phyloP scores from a whole-genome alignment of 2,329 filamentous ascomycete species.

The Fusarium clavum region DNA sequence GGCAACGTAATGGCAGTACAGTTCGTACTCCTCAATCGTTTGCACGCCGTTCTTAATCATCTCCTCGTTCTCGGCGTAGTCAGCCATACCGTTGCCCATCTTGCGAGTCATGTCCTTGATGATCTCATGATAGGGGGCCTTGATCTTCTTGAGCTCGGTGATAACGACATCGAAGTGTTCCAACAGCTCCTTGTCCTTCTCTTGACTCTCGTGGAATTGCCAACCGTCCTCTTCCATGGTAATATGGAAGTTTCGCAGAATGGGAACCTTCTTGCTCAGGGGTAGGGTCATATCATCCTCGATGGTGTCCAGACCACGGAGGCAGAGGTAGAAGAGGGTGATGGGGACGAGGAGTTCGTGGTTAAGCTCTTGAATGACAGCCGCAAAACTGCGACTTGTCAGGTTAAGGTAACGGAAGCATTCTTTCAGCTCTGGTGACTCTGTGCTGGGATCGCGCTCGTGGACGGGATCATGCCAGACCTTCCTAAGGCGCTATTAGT shows the following conservation, averaged over 20 bases:
- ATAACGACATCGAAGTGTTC: constrained; percentile 93
- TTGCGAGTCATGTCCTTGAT: constrained; percentile 92
- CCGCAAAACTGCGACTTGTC: constrained; percentile 92
- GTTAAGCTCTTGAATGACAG: constrained; percentile 95
- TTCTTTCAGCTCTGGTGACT: constrained; percentile 77
- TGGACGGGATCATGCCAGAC: constrained; percentile 97
- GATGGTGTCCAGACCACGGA: constrained; percentile 96
- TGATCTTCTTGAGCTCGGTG: constrained; percentile 87
- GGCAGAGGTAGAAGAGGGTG: constrained; percentile 89
- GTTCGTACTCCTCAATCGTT: constrained; percentile 88
- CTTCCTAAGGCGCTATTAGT: constrained; percentile 71
- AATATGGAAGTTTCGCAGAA: constrained; percentile 84
- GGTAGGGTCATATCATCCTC: constrained; percentile 98
- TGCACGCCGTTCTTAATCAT: constrained; percentile 83
- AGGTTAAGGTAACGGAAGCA: constrained; percentile 88
- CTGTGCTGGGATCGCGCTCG: constrained; percentile 79
- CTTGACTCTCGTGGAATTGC: constrained; percentile 88
- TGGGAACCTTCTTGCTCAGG: constrained; percentile 82
- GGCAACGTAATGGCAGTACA: constrained; percentile 99
- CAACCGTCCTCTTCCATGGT: constrained; percentile 86
- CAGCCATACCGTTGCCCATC: constrained; percentile 99
- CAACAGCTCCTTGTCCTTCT: constrained; percentile 93
- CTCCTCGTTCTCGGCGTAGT: constrained; percentile 88
- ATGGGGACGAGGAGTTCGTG: constrained; percentile 92
- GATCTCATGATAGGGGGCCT: constrained; percentile 84